A percentile compares a stretch with the other conserved stretches of the same genome.
Conservation (phyloP, 352 stramenopile genomes). For the Pythium dissimile region DNA sequence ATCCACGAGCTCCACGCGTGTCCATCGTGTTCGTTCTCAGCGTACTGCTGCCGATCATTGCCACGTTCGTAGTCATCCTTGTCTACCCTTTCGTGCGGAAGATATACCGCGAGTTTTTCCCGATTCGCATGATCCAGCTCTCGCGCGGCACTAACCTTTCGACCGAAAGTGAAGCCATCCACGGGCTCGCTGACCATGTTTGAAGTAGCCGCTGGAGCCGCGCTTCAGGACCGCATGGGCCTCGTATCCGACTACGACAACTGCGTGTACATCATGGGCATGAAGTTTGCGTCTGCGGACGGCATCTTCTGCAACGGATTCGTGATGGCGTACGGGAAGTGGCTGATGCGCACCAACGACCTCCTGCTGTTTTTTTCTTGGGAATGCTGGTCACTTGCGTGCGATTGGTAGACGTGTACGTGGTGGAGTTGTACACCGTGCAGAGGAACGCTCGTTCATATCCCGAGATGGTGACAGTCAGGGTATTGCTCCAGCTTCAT, state of each 20-base stretch:
- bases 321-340: conserved; percentile 51
- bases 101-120: conserved; percentile 14
- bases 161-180: not conserved
- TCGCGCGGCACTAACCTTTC: not conserved
- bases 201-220: conserved; percentile 14
- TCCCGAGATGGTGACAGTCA: conserved; percentile 26
- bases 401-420: conserved; percentile 44
- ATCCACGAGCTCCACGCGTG: not conserved
- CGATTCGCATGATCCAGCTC: not conserved
- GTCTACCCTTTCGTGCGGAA: conserved; percentile 14
- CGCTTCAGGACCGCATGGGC: conserved; percentile 16
- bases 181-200: conserved; percentile 10
- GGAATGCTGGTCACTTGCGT: conserved; percentile 39
- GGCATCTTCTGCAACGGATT: conserved; percentile 61
- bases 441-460: conserved; percentile 31
- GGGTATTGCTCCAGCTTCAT: conserved; percentile 23
- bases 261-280: conserved; percentile 33
- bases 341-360: conserved; percentile 39
- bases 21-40: not conserved
- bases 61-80: conserved; percentile 4
- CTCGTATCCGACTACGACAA: conserved; percentile 49
- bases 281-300: conserved; percentile 32
- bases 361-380: conserved; percentile 34
- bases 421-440: conserved; percentile 25
- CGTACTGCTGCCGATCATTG: not conserved